These are phyloP conservation scores for Primulina tabacum DNA, from an alignment of 257 asterid genomes.

Conservation along the genomic window DNA sequence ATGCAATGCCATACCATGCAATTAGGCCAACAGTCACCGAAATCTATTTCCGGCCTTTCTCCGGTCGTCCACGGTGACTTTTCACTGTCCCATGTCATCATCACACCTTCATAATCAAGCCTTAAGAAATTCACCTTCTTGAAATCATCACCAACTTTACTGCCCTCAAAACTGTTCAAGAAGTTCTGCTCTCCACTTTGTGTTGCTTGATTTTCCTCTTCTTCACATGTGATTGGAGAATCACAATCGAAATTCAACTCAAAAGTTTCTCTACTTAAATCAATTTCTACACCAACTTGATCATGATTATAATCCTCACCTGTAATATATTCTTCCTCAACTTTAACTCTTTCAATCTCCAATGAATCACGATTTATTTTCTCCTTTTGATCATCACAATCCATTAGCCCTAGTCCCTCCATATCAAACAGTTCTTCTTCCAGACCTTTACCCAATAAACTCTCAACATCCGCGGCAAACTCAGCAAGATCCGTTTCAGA, in stretches of 20 bases:
- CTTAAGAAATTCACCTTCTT: slow-evolving; percentile 46
- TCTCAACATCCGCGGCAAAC: slow-evolving; percentile 80
- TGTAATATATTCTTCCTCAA: slow-evolving; percentile 26
- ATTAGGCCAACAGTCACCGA: slow-evolving; percentile 56
- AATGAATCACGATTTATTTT: slow-evolving; percentile 19
- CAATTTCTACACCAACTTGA: background rate
- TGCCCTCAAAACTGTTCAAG: background rate
- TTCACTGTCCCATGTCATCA: slow-evolving; percentile 67
- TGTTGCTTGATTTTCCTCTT: slow-evolving; percentile 22
- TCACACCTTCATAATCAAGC: slow-evolving; percentile 60
- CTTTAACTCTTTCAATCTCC: slow-evolving; percentile 39
- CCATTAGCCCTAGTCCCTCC: slow-evolving; percentile 60
- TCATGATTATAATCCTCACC: background rate
- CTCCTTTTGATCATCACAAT: slow-evolving; percentile 28
- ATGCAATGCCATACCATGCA: slow-evolving; percentile 46
- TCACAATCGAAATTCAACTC: slow-evolving; percentile 55
- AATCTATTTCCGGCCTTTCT: slow-evolving; percentile 59
- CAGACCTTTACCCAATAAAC: slow-evolving; percentile 67
- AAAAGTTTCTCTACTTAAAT: slow-evolving; percentile 40
- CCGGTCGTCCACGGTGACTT: slow-evolving; percentile 78
- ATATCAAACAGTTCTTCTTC: slow-evolving; percentile 67
- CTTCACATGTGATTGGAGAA: slow-evolving; percentile 39
- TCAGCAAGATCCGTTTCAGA: slow-evolving; percentile 78
- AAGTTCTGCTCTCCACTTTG: background rate
- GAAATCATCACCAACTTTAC: slow-evolving; percentile 5